Evolutionary conservation across 2,329 filamentous ascomycete species (phyloP).

Genomic region (Fusarium guadeloupense): DNA sequence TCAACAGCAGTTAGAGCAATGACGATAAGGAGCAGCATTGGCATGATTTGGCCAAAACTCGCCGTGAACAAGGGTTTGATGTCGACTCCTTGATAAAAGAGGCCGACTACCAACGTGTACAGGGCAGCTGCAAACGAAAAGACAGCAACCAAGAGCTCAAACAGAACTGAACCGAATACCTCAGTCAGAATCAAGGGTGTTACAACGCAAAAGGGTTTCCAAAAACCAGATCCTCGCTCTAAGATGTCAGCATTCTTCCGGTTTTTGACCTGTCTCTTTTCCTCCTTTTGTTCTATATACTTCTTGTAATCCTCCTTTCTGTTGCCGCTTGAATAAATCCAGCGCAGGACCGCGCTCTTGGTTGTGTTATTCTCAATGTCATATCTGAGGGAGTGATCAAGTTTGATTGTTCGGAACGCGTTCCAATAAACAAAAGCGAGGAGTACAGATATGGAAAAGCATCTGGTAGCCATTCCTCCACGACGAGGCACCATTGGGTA

Average conservation of each 20-base stretch:
- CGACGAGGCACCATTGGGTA: neutral
- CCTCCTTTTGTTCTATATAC: neutral
- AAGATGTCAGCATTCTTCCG: conserved; percentile 1
- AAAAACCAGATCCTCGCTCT: neutral
- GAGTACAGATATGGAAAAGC: conserved; percentile 6
- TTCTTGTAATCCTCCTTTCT: neutral
- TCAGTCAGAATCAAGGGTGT: conserved; percentile 8
- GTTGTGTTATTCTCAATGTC: neutral
- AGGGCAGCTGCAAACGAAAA: conserved; percentile 3
- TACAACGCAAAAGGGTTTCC: conserved; percentile 6
- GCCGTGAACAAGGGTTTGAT: neutral
- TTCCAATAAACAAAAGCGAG: conserved; percentile 23
- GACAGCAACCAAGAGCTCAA: conserved; percentile 11
- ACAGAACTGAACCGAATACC: conserved; percentile 7
- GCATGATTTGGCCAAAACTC: conserved; percentile 24
- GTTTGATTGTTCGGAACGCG: conserved; percentile 11
- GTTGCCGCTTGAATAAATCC: neutral
- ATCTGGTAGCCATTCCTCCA: neutral
- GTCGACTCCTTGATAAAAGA: conserved; percentile 4
- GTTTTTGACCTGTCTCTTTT: neutral
- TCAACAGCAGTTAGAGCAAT: conserved; percentile 20
- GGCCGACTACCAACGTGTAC: conserved; percentile 3
- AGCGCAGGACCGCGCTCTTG: conserved; percentile 1
- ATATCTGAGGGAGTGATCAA: conserved; percentile 1
- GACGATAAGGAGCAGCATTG: conserved; percentile 22